A percentile compares a stretch with the other conserved stretches of the same genome.
phyloP scores from a whole-genome alignment of 164 flowering plant species.

The Echeveria elegans region DNA sequence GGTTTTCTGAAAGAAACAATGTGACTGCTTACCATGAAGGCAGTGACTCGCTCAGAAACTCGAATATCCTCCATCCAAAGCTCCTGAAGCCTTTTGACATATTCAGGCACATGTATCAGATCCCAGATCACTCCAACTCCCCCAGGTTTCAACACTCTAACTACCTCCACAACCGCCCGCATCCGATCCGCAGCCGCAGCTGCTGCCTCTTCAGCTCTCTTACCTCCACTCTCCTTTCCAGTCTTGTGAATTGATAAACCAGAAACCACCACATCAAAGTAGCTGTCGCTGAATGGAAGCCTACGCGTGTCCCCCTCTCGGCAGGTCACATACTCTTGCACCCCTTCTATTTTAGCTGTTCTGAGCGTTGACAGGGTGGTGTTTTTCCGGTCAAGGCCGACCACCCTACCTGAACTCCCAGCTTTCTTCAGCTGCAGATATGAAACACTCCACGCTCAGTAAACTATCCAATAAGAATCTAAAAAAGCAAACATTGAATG shows the following conservation, averaged over 20 bases:
- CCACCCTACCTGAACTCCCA: conserved; percentile 87
- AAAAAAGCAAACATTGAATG: background rate
- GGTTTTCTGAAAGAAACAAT: conserved; percentile 91
- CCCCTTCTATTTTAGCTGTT: conserved; percentile 76
- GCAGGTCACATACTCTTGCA: conserved; percentile 85
- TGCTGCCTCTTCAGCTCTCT: conserved; percentile 60
- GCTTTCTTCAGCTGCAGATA: conserved; percentile 65
- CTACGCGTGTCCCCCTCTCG: conserved; percentile 75
- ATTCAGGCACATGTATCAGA: conserved; percentile 78
- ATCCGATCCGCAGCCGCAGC: conserved; percentile 85
- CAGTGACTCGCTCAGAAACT: conserved; percentile 82
- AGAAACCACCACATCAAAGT: conserved; percentile 90
- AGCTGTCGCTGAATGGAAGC: conserved; percentile 68
- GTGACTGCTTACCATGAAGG: conserved; percentile 86
- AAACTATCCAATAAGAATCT: background rate
- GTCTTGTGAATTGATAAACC: conserved; percentile 67
- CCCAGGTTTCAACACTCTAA: conserved; percentile 81
- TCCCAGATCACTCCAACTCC: conserved; percentile 94
- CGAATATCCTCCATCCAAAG: conserved; percentile 78
- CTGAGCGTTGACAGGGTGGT: conserved; percentile 47
- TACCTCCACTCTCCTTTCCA: conserved; percentile 88
- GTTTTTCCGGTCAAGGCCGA: conserved; percentile 58
- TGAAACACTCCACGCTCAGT: background rate
- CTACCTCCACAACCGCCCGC: conserved; percentile 70
- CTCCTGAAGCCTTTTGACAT: conserved; percentile 63